These are phyloP conservation scores for Glycine latifolia DNA, from an alignment of 306 rosid genomes.

Conservation along the genomic window DNA sequence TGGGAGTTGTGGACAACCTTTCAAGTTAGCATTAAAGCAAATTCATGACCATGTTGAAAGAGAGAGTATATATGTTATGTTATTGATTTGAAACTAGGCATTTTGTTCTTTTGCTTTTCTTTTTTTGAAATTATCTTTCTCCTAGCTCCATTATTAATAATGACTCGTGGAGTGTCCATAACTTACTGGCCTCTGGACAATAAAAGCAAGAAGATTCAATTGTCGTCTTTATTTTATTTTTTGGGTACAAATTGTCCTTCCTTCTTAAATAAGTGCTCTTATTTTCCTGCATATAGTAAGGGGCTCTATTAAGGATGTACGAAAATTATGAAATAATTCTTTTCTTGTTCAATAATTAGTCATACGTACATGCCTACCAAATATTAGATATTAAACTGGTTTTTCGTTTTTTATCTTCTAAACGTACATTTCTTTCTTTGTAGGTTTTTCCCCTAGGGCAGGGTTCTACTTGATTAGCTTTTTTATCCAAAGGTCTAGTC, in stretches of 20 bases:
- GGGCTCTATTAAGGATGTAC: not conserved
- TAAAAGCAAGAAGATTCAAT: constrained; percentile 17
- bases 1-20: constrained; percentile 50
- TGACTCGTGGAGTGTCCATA: constrained; percentile 48
- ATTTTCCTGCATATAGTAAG: constrained; percentile 15
- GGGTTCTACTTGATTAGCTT: no score
- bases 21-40: constrained; percentile 33
- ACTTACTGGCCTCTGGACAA: constrained; percentile 35
- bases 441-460: no score
- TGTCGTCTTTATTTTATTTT: constrained; percentile 21
- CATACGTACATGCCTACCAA: not conserved
- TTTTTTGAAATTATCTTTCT: constrained; percentile 50
- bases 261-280: constrained; percentile 16
- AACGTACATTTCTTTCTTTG: not conserved
- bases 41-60: constrained; percentile 45
- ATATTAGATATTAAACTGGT: not conserved
- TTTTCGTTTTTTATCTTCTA: no score
- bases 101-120: constrained; percentile 48
- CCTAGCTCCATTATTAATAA: constrained; percentile 45
- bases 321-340: not conserved
- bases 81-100: constrained; percentile 38
- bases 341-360: not conserved
- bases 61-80: not conserved
- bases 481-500: no score
- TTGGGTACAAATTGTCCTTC: constrained; percentile 31